Evolutionary conservation across 1,284 basidiomycete genomes (phyloP).

Genomic region (Cystobasidiaceae sp.): DNA sequence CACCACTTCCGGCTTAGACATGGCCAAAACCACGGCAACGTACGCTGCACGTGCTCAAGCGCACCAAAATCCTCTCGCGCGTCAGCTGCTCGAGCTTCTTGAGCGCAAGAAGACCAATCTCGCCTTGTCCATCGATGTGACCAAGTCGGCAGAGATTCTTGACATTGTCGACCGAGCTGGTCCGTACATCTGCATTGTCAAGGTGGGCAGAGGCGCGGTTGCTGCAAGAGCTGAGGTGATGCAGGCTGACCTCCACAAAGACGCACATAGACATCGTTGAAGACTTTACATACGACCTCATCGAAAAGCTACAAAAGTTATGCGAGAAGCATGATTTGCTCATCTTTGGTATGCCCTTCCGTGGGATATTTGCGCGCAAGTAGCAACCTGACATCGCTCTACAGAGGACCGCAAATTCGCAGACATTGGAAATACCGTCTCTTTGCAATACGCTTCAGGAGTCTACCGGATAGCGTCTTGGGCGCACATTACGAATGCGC

Average conservation of each 20-base stretch:
- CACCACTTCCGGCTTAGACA: neutral
- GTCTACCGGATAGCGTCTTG: conserved; percentile 91
- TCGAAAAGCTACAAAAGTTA: conserved; percentile 65
- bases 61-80: conserved; percentile 21
- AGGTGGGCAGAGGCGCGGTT: conserved; percentile 56
- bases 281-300: conserved; percentile 75
- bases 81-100: conserved; percentile 70
- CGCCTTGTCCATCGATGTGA: conserved; percentile 93
- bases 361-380: no score
- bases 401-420: conserved; percentile 92
- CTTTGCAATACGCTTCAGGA: conserved; percentile 87
- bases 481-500: conserved; percentile 97
- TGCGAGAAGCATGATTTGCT: conserved; percentile 83
- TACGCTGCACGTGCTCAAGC: conserved; percentile 24
- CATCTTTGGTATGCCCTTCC: conserved; percentile 62
- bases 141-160: conserved; percentile 71
- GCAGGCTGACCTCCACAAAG: no score
- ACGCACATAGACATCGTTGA: conserved; percentile 95
- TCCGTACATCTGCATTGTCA: conserved; percentile 84
- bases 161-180: conserved; percentile 83
- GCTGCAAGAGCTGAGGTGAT: neutral
- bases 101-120: conserved; percentile 86
- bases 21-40: neutral
- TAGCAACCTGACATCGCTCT: no score
- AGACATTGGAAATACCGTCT: conserved; percentile 97